Conservation (phyloP, 495 filamentous ascomycete genomes). For the Tuber magnatum region DNA sequence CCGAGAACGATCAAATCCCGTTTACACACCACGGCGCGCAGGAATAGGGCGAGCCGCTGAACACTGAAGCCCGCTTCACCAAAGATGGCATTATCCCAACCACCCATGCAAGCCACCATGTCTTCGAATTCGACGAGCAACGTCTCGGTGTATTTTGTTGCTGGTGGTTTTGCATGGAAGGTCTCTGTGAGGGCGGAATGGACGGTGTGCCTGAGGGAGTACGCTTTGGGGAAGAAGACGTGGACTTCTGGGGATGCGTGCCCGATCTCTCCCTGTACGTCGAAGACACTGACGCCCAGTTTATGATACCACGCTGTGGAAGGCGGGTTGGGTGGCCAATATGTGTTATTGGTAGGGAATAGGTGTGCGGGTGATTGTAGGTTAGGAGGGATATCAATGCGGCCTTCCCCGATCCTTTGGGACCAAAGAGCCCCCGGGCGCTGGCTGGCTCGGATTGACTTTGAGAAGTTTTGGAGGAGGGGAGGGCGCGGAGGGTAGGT, state of each 20-base stretch:
- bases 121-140: constrained; percentile 23
- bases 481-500: constrained; percentile 55
- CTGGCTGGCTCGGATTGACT: constrained; percentile 74
- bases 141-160: constrained; percentile 43
- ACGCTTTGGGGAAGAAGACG: constrained; percentile 73
- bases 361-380: constrained; percentile 91
- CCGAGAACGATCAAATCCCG: constrained; percentile 88
- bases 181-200: constrained; percentile 87
- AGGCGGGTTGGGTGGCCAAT: constrained; percentile 70
- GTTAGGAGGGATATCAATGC: no score
- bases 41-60: constrained; percentile 76
- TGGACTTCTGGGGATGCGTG: constrained; percentile 92
- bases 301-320: constrained; percentile 61
- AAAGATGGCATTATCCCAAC: constrained; percentile 57
- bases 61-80: constrained; percentile 67
- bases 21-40: constrained; percentile 71
- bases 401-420: no score
- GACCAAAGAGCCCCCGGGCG: constrained; percentile 87
- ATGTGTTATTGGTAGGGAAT: constrained; percentile 74
- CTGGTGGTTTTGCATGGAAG: constrained; percentile 63
- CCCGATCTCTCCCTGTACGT: constrained; percentile 80
- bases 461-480: constrained; percentile 76
- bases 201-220: constrained; percentile 66
- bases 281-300: constrained; percentile 78
- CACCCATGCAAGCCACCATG: constrained; percentile 16